phyloP scores from a whole-genome alignment of 2,329 filamentous ascomycete genomes.

The Colletotrichum gigasporum region DNA sequence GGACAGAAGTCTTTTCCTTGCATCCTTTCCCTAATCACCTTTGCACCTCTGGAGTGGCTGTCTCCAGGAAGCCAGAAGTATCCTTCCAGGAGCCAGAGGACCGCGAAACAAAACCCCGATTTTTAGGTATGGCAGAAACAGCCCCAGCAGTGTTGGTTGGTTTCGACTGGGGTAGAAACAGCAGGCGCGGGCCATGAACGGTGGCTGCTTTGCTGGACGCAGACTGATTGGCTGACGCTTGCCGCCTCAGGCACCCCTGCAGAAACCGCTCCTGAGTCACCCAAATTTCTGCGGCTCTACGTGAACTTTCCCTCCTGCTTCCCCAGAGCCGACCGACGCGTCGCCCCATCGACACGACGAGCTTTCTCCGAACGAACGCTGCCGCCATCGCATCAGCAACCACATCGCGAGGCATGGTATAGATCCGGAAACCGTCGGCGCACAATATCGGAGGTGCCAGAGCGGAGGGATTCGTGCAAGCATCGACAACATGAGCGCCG shows the following conservation, averaged over 20 bases:
- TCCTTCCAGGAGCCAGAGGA: background rate
- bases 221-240: slow-evolving; percentile 21
- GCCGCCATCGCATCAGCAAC: slow-evolving; percentile 14
- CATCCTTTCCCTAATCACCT: background rate
- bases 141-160: too few species aligned
- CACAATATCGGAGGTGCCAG: slow-evolving; percentile 28
- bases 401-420: slow-evolving; percentile 29
- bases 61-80: background rate
- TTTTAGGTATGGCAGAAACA: slow-evolving; percentile 24
- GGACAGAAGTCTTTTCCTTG: background rate
- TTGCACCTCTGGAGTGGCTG: too few species aligned
- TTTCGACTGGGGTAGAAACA: slow-evolving; percentile 22
- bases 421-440: slow-evolving; percentile 14
- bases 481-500: slow-evolving; percentile 28
- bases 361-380: slow-evolving; percentile 16
- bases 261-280: slow-evolving; percentile 32
- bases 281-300: slow-evolving; percentile 32
- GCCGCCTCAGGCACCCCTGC: slow-evolving; percentile 32
- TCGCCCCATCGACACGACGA: slow-evolving; percentile 30
- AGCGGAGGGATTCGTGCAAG: slow-evolving; percentile 22
- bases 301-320: slow-evolving; percentile 34
- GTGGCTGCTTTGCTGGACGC: slow-evolving; percentile 3
- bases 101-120: background rate
- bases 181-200: slow-evolving; percentile 16
- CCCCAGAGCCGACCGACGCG: slow-evolving; percentile 29